Base-by-base conservation (phyloP, 2,329 filamentous ascomycete species). In the Fusarium napiforme region DNA sequence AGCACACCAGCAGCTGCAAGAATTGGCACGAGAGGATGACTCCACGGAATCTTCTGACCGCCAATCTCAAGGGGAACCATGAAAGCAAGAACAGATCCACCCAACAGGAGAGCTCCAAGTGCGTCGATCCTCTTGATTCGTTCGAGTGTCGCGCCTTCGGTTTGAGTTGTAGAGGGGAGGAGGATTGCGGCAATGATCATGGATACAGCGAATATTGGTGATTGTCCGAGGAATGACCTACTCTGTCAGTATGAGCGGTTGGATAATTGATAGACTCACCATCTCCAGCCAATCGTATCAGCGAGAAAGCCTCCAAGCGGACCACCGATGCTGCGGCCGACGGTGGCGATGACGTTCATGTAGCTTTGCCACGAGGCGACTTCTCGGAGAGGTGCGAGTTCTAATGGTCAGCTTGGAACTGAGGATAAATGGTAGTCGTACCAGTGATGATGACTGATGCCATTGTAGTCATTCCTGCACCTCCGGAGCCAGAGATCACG, bases 231-330 rank as follows among this genome's bases (percentile, higher is more conserved):
- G 55, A 91, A 92, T 42, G 88, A 90, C 86, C 74, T 76, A 9
- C 21, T 0, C 5, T 34, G 10, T 60, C 19, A 70, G 52, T 18
- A 30, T 9, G 4, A 9, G 1, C 16, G 4, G 0, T 10, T 14
- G 2, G 5, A 4, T 2, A 0, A 1, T 2, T 5, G 34, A 28
- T 4, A 9, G 2, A 45, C 71, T 53, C 26, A 76, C 75, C 88
- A 91, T 39, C 91, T 84, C 91, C 91, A 93, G 12, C 91, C 90
- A 28, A 93, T 83, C 2, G 82, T 84, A 69, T 92, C 89, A 15
- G 89, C 89, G 9, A 93, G 84, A 39, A 87, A 84, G 0, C 90
- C 90, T 4, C 91, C 90, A 14, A 87, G 75, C 2, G 87, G 87
- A 0, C 87, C 87, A 4, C 87, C 87, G 1, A 88, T 74, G 49